Percentiles rank a stretch among this genome's conserved stretches.
Evolutionary conservation across 2,329 filamentous ascomycete genomes (phyloP).

Genomic region (Talaromyces sp.): DNA sequence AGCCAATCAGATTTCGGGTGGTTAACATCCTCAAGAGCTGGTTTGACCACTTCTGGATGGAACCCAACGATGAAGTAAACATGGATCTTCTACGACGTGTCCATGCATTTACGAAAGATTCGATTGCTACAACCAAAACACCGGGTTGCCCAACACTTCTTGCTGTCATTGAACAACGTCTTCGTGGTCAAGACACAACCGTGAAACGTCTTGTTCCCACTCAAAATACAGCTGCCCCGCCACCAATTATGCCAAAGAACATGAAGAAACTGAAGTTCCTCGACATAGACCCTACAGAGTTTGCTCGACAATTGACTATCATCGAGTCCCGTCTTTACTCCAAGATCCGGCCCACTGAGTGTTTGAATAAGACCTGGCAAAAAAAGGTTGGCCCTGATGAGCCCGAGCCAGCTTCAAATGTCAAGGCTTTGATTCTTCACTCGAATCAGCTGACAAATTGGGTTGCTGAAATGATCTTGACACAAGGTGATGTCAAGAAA

Average conservation of each 20-base stretch:
- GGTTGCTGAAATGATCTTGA: conserved; percentile 98
- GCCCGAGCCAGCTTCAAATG: conserved; percentile 81
- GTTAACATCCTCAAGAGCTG: conserved; percentile 98
- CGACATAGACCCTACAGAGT: conserved; percentile 93
- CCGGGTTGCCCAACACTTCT: conserved; percentile 84
- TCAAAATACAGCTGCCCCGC: conserved; percentile 76
- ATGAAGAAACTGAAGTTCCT: conserved; percentile 99
- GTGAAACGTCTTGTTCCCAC: conserved; percentile 86
- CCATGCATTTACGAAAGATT: conserved; percentile 87
- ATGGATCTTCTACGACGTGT: conserved; percentile 85
- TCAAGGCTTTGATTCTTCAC: conserved; percentile 94
- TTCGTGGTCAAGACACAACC: conserved; percentile 81
- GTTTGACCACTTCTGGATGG: conserved; percentile 99
- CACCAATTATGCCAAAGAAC: conserved; percentile 94
- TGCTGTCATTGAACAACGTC: conserved; percentile 82
- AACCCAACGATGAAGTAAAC: conserved; percentile 82
- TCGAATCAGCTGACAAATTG: conserved; percentile 99
- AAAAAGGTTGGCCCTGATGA: conserved; percentile 80
- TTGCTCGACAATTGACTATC: conserved; percentile 95
- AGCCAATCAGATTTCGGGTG: conserved; percentile 90
- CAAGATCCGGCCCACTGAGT: conserved; percentile 95
- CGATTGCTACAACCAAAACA: conserved; percentile 89
- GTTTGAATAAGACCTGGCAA: conserved; percentile 98
- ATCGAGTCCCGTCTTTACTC: conserved; percentile 93
- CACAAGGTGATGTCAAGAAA: conserved; percentile 91